These are phyloP conservation scores for Diaporthe vexans DNA, from an alignment of 2,329 filamentous ascomycete genomes.

Conservation along the genomic window DNA sequence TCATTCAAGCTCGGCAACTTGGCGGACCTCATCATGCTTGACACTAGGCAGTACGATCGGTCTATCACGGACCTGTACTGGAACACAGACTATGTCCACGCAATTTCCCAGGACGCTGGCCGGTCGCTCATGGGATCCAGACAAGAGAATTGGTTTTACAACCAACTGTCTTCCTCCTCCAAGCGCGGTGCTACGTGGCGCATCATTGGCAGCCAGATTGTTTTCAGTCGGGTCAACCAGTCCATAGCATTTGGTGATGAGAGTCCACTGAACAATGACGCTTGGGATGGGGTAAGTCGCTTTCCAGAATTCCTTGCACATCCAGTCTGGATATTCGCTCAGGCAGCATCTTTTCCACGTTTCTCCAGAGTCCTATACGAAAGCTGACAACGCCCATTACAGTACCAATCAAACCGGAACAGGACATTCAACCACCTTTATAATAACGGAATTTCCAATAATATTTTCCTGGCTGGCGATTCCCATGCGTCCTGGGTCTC, in stretches of 20 bases:
- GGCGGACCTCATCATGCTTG: constrained; percentile 77
- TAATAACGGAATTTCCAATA: constrained; percentile 78
- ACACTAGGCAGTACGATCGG: constrained; percentile 78
- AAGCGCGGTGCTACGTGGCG: constrained; percentile 78
- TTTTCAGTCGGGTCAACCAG: constrained; percentile 66
- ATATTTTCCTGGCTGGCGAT: constrained; percentile 80
- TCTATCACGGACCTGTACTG: constrained; percentile 70
- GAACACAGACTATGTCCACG: constrained; percentile 74
- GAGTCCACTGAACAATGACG: constrained; percentile 66
- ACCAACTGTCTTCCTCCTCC: constrained; percentile 68
- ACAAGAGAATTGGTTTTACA: constrained; percentile 83
- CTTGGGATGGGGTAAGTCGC: constrained; percentile 49
- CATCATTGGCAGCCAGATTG: constrained; percentile 78
- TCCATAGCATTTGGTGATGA: constrained; percentile 48
- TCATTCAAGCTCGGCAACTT: constrained; percentile 76
- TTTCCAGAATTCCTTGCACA: background rate
- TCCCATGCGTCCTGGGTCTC: constrained; percentile 74
- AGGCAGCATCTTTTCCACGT: constrained; percentile 39
- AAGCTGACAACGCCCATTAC: background rate
- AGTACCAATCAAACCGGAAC: constrained; percentile 78
- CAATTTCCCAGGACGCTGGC: constrained; percentile 75
- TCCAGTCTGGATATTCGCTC: background rate
- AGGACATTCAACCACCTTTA: constrained; percentile 77
- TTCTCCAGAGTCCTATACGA: background rate
- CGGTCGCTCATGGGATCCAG: constrained; percentile 78